phyloP scores from a whole-genome alignment of 139 green algal species.

The Asterochloris erici region DNA sequence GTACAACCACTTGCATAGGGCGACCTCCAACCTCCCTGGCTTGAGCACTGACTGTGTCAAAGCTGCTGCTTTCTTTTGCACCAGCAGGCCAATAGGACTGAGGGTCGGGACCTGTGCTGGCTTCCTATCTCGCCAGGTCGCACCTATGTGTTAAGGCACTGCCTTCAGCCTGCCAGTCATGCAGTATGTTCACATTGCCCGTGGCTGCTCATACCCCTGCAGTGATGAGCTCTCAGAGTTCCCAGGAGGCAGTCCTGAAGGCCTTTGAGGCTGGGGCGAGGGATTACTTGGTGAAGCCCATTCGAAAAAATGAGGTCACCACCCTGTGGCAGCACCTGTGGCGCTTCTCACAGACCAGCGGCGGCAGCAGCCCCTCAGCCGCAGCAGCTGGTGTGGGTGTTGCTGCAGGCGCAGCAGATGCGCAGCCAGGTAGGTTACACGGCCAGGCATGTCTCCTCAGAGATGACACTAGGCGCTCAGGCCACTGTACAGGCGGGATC shows the following conservation, averaged over 20 bases:
- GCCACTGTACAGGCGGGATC: too few species aligned
- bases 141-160: not conserved
- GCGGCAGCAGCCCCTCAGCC: not conserved
- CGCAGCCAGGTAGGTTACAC: too few species aligned
- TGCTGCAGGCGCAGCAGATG: not conserved
- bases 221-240: constrained; percentile 20
- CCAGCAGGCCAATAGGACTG: too few species aligned
- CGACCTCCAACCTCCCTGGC: too few species aligned
- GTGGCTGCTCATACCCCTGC: not conserved
- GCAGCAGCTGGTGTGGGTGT: not conserved
- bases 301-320: constrained; percentile 68
- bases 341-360: constrained; percentile 14
- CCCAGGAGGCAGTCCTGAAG: constrained; percentile 9
- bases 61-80: too few species aligned
- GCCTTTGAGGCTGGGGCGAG: constrained; percentile 46
- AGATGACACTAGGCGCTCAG: too few species aligned
- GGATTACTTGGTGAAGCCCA: constrained; percentile 76
- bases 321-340: constrained; percentile 73
- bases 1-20: too few species aligned
- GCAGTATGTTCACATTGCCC: not conserved
- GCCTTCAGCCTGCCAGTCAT: not conserved
- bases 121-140: too few species aligned
- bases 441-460: too few species aligned
- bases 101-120: too few species aligned
- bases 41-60: too few species aligned